Percentiles rank a stretch among this genome's conserved stretches.
Conservation (phyloP, 2,329 filamentous ascomycete genomes). For the Penicillium decumbens region DNA sequence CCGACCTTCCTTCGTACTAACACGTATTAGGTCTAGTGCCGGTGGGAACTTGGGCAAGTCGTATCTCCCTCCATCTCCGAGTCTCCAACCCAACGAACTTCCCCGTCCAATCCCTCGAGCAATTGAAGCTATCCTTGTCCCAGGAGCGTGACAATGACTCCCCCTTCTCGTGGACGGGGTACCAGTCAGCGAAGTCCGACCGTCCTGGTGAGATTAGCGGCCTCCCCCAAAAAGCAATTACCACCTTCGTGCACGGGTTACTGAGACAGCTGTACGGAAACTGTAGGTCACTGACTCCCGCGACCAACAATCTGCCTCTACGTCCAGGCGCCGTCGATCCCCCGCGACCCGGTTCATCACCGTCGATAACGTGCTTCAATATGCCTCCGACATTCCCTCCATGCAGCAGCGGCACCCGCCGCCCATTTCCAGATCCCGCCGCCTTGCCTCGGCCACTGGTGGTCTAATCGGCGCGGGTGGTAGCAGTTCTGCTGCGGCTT, state of each 20-base stretch:
- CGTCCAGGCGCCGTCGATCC: conserved; percentile 29
- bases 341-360: conserved; percentile 67
- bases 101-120: not conserved
- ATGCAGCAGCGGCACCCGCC: conserved; percentile 75
- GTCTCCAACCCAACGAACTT: not conserved
- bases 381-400: conserved; percentile 90
- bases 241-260: not conserved
- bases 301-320: conserved; percentile 32
- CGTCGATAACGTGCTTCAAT: conserved; percentile 91
- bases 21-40: conserved; percentile 6
- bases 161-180: conserved; percentile 28
- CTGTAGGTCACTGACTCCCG: conserved; percentile 44
- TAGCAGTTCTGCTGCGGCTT: conserved; percentile 35
- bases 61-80: conserved; percentile 3
- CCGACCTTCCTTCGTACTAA: conserved; percentile 1
- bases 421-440: conserved; percentile 32
- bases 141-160: conserved; percentile 22
- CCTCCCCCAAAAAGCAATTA: not conserved
- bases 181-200: conserved; percentile 43
- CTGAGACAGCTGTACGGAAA: conserved; percentile 8
- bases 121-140: conserved; percentile 2
- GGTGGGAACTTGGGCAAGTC: conserved; percentile 7
- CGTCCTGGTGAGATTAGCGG: conserved; percentile 37
- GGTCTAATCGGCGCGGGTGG: conserved; percentile 34
- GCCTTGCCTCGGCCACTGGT: conserved; percentile 31